Evolutionary conservation across 768 basidiomycete genomes (phyloP), one percentile per base, ranked within the genome.

Genomic region (Boletus bicolor): DNA sequence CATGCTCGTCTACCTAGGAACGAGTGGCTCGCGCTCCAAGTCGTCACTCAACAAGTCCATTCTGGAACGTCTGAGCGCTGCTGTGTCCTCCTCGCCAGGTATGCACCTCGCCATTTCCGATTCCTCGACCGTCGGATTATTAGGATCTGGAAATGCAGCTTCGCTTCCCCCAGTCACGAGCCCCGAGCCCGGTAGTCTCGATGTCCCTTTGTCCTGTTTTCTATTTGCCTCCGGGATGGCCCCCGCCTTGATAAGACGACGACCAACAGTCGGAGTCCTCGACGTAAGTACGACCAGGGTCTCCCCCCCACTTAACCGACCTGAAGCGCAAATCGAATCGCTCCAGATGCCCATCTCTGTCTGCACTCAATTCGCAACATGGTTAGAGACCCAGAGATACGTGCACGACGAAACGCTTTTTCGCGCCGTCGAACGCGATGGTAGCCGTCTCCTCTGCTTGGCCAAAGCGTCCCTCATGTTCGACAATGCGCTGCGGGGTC

Each of bases 361-460:
- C 5, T 65, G 51, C 44, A 47, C n/a, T 5, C 57, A 19, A 1
- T 68, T 65, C 39, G 63, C 57, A 0, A 44, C 53, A 34, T 68
- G 65, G 60, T 17, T 68, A 1, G 63, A 65, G 32, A 53, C 7
- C 5, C 57, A 64, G 5, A 52, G 0, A 0, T 56, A n/a, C 45
- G 53, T 56, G 45, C 28, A 49, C 0, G 47, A 37, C 11, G 56
- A 39, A 0, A 14, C 10, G 19, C 38, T 68, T 2, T 7, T 47
- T 6, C 30, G 39, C 5, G 63, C 68, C 9, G n/a, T 70, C 49
- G 66, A 68, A 38, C 66, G 67, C 0, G 67, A 68, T 10, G 66
- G 61, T 0, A 24, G 34, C 1, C 35, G 34, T 9, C 48, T 68
- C 19, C 55, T 70, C 26, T 44, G 49, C 26, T 14, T 68, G 26